Base-by-base conservation (phyloP, 2,329 filamentous ascomycete species). In the Colletotrichum sp. region DNA sequence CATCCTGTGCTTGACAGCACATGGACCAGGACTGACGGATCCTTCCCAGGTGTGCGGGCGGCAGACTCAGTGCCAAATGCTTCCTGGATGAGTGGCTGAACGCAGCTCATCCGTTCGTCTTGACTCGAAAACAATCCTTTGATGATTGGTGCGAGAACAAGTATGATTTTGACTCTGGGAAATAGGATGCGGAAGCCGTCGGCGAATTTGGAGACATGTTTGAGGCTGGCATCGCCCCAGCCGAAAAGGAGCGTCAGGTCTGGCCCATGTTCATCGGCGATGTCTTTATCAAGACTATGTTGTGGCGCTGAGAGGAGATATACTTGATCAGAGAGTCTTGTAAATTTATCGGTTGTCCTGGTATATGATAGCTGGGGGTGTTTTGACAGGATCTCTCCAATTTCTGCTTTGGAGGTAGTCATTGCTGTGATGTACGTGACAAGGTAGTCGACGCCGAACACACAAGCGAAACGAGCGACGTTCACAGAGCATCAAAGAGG, bases 1-100 rank as follows among this genome's bases (percentile, higher is more conserved):
- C 86, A 88, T 8, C 90, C 90, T 0, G 90, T 91, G 80, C 91
- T 92, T 73, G 90, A 92, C 85, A 92, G 89, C 76, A 85, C 83
- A 70, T 92, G 90, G 2, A 89, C 81, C n/a, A 92, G 82, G 21
- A 92, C 81, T 8, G 78, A 75, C 4, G 85, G 82, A 57, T 62
- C 68, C 13, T 81, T 73, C 5, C 80, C 75, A 21, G 78, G 79
- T 13, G 10, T 21, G 18, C 8, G 26, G 15, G 28, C 1, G 68
- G 78, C 12, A 12, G 69, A 36, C 9, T 67, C 69, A 59, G 85
- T 85, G 28, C 85, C 79, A 15, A 69, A 69, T 26, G 83, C 83
- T 62, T 88, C 82, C n/a, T 21, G 18, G 49, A 89, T 78, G 52
- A 90, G 82, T 6, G 86, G 87, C 52, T 85, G 78, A 85, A 92